Percentiles rank a stretch among this genome's conserved stretches.
These are phyloP conservation scores for Saccharomycopsis selenospora DNA, from an alignment of 805 yeast genomes.

Conservation along the genomic window DNA sequence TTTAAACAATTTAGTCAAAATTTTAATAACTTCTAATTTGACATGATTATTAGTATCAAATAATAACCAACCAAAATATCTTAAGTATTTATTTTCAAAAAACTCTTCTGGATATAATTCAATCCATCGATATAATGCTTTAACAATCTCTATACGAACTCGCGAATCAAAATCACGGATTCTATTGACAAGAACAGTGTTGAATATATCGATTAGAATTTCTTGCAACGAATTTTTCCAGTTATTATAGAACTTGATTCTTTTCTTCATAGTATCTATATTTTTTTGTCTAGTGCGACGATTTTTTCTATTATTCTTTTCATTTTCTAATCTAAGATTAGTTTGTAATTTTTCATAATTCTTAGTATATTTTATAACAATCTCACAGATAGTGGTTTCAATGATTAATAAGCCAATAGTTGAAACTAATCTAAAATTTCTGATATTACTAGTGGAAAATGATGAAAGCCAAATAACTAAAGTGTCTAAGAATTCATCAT, in stretches of 20 bases:
- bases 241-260: conserved; percentile 34
- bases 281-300: conserved; percentile 36
- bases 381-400: conserved; percentile 52
- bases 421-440: conserved; percentile 66
- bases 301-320: conserved; percentile 31
- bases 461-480: conserved; percentile 70
- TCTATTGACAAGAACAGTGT: conserved; percentile 63
- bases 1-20: conserved; percentile 43
- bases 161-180: conserved; percentile 71
- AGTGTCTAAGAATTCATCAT: conserved; percentile 39
- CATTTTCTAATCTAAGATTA: conserved; percentile 33
- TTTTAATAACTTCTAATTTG: conserved; percentile 55
- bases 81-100: conserved; percentile 58
- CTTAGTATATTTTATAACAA: conserved; percentile 33
- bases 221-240: conserved; percentile 49
- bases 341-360: conserved; percentile 38
- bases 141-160: conserved; percentile 65
- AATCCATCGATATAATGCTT: conserved; percentile 64
- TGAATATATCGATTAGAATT: conserved; percentile 57
- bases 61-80: conserved; percentile 78
- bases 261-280: conserved; percentile 38
- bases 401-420: conserved; percentile 52
- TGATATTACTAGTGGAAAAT: conserved; percentile 57
- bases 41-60: conserved; percentile 62
- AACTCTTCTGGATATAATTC: conserved; percentile 62